Evolutionary conservation across 805 yeast species (phyloP).

Genomic region (Groenewaldozyma tartarivorans): DNA sequence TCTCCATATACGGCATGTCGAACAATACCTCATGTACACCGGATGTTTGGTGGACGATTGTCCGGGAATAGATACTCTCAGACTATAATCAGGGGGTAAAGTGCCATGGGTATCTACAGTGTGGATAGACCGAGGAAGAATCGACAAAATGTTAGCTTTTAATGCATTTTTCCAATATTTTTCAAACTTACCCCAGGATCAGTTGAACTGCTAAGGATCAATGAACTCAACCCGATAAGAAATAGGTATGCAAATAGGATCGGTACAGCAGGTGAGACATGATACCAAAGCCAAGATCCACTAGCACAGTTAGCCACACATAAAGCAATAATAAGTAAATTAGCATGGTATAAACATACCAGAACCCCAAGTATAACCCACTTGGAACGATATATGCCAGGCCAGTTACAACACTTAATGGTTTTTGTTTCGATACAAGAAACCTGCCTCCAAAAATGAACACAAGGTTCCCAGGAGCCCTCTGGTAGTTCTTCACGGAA

Average conservation of each 20-base stretch:
- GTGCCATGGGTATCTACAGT: constrained; percentile 32
- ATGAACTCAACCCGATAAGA: constrained; percentile 39
- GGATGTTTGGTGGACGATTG: constrained; percentile 19
- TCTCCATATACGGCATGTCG: constrained; percentile 63
- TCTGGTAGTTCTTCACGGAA: constrained; percentile 3
- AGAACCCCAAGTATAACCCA: constrained; percentile 44
- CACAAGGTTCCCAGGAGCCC: constrained; percentile 13
- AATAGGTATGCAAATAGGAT: constrained; percentile 52
- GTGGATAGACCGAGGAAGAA: constrained; percentile 57
- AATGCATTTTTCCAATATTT: not conserved
- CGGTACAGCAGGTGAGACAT: constrained; percentile 46
- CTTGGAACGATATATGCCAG: constrained; percentile 34
- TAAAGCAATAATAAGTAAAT: not conserved
- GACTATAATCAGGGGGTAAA: constrained; percentile 52
- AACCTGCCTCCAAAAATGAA: constrained; percentile 62
- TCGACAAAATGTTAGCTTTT: constrained; percentile 6
- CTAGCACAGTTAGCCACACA: constrained; percentile 2
- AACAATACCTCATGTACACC: constrained; percentile 47
- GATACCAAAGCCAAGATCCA: constrained; percentile 45
- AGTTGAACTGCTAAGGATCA: constrained; percentile 43
- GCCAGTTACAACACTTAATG: constrained; percentile 32
- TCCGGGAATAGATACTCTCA: constrained; percentile 42
- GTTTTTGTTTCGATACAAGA: constrained; percentile 32
- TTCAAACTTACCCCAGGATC: constrained; percentile 52
- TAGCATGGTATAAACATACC: constrained; percentile 14